These are phyloP conservation scores for Epicoccum nigrum DNA, from an alignment of 2,329 filamentous ascomycete species.

Conservation along the genomic window DNA sequence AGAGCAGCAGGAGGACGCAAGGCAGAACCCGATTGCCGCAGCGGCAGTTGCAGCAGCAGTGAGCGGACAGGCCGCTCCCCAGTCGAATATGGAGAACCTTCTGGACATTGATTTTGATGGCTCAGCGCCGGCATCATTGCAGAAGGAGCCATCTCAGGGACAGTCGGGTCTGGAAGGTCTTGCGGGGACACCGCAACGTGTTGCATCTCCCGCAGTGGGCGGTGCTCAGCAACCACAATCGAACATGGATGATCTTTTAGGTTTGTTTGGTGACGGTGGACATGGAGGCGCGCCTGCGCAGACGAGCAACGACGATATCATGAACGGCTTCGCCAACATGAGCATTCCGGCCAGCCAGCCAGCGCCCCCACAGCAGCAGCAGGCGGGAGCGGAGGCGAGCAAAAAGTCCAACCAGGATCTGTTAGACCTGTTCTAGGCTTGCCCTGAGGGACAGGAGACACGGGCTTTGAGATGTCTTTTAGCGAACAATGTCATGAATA, in stretches of 20 bases:
- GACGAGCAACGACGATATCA: conserved; percentile 62
- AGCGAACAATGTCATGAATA: conserved; percentile 2
- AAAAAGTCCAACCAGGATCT: conserved; percentile 64
- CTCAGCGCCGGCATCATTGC: conserved; percentile 84
- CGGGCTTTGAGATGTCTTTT: neutral
- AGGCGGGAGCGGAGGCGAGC: conserved; percentile 60
- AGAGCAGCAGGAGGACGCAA: conserved; percentile 90
- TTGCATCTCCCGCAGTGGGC: conserved; percentile 65
- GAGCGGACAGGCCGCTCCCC: conserved; percentile 61
- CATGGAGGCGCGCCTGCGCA: conserved; percentile 39
- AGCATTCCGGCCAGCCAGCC: conserved; percentile 72
- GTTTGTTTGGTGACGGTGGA: conserved; percentile 61
- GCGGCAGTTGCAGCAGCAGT: conserved; percentile 71
- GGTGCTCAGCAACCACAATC: conserved; percentile 53
- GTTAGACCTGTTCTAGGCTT: conserved; percentile 59
- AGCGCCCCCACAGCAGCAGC: conserved; percentile 66
- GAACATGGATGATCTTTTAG: conserved; percentile 83
- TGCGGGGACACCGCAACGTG: conserved; percentile 70
- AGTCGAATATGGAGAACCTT: conserved; percentile 90
- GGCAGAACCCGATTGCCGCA: conserved; percentile 92
- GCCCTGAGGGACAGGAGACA: neutral
- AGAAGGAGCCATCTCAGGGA: conserved; percentile 63
- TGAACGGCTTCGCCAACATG: conserved; percentile 83
- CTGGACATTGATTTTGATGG: conserved; percentile 97
- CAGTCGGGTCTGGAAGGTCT: conserved; percentile 60